Conservation (phyloP, 2,329 filamentous ascomycete species). For the Dactylonectria estremocensis region DNA sequence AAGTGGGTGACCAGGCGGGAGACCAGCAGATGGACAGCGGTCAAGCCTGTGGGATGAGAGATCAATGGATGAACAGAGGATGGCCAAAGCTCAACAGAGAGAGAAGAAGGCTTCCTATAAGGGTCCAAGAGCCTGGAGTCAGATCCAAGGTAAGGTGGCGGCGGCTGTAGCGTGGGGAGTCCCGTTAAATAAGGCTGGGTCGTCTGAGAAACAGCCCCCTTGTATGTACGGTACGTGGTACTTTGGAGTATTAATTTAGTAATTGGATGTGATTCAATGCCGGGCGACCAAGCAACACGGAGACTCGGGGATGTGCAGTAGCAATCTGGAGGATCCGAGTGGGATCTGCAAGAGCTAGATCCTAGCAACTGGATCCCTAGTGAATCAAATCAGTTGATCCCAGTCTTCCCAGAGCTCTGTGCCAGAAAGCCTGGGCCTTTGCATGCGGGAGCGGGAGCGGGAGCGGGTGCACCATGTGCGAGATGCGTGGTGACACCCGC, state of each 20-base stretch:
- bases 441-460: neutral
- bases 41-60: neutral
- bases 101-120: neutral
- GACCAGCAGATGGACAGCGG: conserved; percentile 7
- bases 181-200: conserved; percentile 43
- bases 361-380: conserved; percentile 4
- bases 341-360: conserved; percentile 31
- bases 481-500: neutral
- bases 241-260: conserved; percentile 26
- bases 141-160: conserved; percentile 31
- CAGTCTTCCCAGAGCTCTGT: neutral
- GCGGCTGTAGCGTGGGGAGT: conserved; percentile 18
- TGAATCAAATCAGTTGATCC: neutral
- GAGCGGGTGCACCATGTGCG: neutral
- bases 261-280: conserved; percentile 28
- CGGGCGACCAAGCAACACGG: conserved; percentile 28
- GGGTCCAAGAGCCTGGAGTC: conserved; percentile 21
- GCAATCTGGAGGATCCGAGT: conserved; percentile 14
- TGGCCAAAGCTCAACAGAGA: neutral
- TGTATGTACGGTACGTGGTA: conserved; percentile 7
- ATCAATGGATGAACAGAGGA: neutral
- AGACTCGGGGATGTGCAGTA: conserved; percentile 15
- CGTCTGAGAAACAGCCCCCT: conserved; percentile 27
- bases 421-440: neutral
- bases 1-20: neutral